Conservation (phyloP, 495 filamentous ascomycete species). For the Viridothelium virens region DNA sequence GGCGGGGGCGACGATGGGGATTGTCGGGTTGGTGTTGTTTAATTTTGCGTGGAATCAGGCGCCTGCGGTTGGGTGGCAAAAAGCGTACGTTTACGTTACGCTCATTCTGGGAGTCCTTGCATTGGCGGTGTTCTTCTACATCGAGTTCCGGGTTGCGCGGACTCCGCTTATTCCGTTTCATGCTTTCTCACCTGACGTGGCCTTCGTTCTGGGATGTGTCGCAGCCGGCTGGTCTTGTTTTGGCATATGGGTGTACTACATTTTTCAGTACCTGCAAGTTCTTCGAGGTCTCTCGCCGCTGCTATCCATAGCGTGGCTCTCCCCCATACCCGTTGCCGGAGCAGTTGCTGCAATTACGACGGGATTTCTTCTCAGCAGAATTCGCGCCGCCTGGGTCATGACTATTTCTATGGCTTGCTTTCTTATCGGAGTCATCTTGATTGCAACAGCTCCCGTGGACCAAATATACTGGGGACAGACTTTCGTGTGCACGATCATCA, state of each 20-base stretch:
- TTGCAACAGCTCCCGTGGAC: constrained; percentile 40
- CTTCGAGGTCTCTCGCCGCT: constrained; percentile 36
- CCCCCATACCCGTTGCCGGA: constrained; percentile 37
- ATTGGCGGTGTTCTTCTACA: constrained; percentile 43
- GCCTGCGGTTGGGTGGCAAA: constrained; percentile 49
- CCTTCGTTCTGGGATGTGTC: constrained; percentile 48
- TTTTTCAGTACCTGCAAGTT: constrained; percentile 37
- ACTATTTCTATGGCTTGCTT: constrained; percentile 42
- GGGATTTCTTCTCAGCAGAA: constrained; percentile 36
- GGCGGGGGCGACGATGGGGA: constrained; percentile 43
- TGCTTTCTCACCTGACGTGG: constrained; percentile 43
- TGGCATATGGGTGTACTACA: constrained; percentile 48
- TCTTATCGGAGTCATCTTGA: constrained; percentile 36
- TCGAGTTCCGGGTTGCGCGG: constrained; percentile 40
- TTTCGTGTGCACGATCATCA: constrained; percentile 50
- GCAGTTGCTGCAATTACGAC: constrained; percentile 39
- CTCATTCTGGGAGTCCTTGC: constrained; percentile 50
- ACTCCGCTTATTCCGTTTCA: constrained; percentile 50
- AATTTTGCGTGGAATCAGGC: constrained; percentile 50
- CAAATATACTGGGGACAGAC: constrained; percentile 54
- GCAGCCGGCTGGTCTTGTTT: constrained; percentile 54
- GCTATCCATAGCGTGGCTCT: constrained; percentile 34
- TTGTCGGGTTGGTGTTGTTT: constrained; percentile 50
- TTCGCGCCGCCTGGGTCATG: constrained; percentile 44
- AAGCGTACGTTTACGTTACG: constrained; percentile 46